Evolutionary conservation across 176 grass and related monocot genomes (phyloP), one percentile per base, ranked within the genome.

Genomic region (Lolium perenne): DNA sequence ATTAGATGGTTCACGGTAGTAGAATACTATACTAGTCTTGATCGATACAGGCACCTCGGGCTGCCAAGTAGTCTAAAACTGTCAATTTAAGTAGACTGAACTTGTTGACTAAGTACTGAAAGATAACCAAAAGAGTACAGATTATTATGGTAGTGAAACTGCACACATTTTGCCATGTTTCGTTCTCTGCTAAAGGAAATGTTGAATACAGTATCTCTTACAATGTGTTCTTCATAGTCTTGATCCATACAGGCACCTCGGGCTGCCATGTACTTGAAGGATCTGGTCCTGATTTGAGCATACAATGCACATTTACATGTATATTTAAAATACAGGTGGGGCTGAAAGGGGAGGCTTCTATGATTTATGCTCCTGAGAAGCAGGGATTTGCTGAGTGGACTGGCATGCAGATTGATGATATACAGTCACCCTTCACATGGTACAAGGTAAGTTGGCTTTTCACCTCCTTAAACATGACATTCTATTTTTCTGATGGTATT

Each of bases 311-410:
- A 71, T 71, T 84, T 23, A 83, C 66, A 18, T 81, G 45, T 87
- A 47, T 32, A 55, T 53, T 40, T 53, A 67, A 87, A 86, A 67
- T 90, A 67, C 82, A 98, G 96, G 87, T 95, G 66, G 96, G 93
- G 26, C 64, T 98, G 62, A 94, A 94, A 89, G 96, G 96, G 18
- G 96, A 98, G 75, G 89, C 76, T 85, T 80, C 85, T 50, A 83
- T 90, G 83, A 26, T 98, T 43, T 95, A 98, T 90, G 73, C 87
- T 91, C 93, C 88, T 63, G 88, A 92, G 38, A 84, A 93, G 41
- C 89, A 98, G 80, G 68, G 61, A 74, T 87, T 26, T 88, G 81
- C 69, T 66, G 58, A 84, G 64, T 98, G 96, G 96, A 92, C 58
- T 38, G 82, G 89, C 29, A 83, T 98, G 87, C 76, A 95, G 58